Conservation (phyloP, 2,329 filamentous ascomycete species). For the Coccinonectria pachysandricola region DNA sequence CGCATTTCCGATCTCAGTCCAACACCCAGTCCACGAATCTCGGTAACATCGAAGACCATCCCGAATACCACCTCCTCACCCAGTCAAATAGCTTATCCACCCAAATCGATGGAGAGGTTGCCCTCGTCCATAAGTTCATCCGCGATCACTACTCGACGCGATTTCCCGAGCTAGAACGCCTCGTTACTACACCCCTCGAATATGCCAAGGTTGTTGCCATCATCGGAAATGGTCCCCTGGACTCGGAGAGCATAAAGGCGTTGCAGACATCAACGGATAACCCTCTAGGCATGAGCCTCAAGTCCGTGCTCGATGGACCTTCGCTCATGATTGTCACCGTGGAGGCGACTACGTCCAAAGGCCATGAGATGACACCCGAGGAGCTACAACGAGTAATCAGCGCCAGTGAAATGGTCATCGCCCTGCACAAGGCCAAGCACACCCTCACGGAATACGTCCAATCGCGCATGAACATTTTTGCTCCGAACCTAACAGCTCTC, state of each 20-base stretch:
- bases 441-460: conserved; percentile 89
- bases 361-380: conserved; percentile 61
- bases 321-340: conserved; percentile 93
- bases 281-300: conserved; percentile 62
- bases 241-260: conserved; percentile 67
- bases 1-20: conserved; percentile 61
- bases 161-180: conserved; percentile 83
- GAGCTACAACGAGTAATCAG: conserved; percentile 65
- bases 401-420: conserved; percentile 82
- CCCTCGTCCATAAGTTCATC: conserved; percentile 90
- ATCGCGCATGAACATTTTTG: conserved; percentile 92
- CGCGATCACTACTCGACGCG: conserved; percentile 90
- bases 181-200: conserved; percentile 85
- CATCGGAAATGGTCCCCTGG: conserved; percentile 82
- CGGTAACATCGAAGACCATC: conserved; percentile 83
- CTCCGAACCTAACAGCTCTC: conserved; percentile 82
- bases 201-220: conserved; percentile 94
- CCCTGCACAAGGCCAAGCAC: conserved; percentile 76
- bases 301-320: conserved; percentile 75
- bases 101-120: conserved; percentile 85
- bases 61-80: conserved; percentile 80
- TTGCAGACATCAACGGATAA: conserved; percentile 72
- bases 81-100: conserved; percentile 85
- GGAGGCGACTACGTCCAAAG: conserved; percentile 83
- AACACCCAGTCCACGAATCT: conserved; percentile 55